Evolutionary conservation across 2,329 filamentous ascomycete species (phyloP).

Genomic region (Fusarium succisae): DNA sequence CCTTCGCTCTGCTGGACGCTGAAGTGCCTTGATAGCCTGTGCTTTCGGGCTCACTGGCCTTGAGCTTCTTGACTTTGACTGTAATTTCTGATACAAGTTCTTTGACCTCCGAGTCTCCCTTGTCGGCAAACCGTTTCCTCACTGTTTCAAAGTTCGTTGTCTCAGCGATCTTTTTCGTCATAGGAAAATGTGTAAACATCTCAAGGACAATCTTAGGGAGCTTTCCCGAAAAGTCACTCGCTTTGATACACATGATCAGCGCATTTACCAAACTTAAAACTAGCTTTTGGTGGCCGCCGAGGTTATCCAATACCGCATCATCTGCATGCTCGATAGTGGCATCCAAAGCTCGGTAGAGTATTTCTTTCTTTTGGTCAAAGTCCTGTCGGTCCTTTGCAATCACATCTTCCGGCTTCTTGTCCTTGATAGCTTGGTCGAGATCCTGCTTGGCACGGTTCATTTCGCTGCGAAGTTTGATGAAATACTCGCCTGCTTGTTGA

Average conservation of each 20-base stretch:
- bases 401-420: slow-evolving; percentile 51
- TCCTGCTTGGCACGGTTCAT: slow-evolving; percentile 59
- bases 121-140: slow-evolving; percentile 69
- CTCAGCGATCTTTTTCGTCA: slow-evolving; percentile 68
- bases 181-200: slow-evolving; percentile 70
- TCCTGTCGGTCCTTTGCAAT: slow-evolving; percentile 52
- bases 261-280: slow-evolving; percentile 64
- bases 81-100: slow-evolving; percentile 67
- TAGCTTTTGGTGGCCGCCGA: slow-evolving; percentile 66
- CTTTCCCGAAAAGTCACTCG: slow-evolving; percentile 61
- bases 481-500: slow-evolving; percentile 60
- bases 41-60: slow-evolving; percentile 46
- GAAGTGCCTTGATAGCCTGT: slow-evolving; percentile 54
- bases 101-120: slow-evolving; percentile 72
- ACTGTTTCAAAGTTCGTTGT: slow-evolving; percentile 74
- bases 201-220: slow-evolving; percentile 65
- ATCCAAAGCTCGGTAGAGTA: slow-evolving; percentile 62
- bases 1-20: slow-evolving; percentile 50
- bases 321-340: slow-evolving; percentile 65
- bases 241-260: slow-evolving; percentile 64
- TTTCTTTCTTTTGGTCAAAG: slow-evolving; percentile 57
- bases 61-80: slow-evolving; percentile 56
- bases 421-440: slow-evolving; percentile 55
- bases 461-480: slow-evolving; percentile 58
- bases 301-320: slow-evolving; percentile 64